Base-by-base conservation (phyloP, 495 filamentous ascomycete species). In the Podospora conica region DNA sequence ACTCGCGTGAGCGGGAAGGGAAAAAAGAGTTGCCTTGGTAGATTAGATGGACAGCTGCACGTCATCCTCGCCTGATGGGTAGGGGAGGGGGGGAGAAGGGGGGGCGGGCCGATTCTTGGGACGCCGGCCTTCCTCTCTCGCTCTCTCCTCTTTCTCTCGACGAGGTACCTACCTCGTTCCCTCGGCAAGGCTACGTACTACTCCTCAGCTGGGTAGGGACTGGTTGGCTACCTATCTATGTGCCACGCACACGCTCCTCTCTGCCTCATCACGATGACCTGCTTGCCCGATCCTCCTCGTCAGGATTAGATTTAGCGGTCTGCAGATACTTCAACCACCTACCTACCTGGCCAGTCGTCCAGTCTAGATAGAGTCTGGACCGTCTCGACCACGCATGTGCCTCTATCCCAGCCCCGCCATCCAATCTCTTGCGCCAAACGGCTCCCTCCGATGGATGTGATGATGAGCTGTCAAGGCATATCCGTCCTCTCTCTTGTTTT, bases 401-500 rank as follows among this genome's bases (percentile, higher is more conserved):
- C n/a, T n/a, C 29, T 11, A 33, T 33, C 29, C 29, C 21, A 5
- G 27, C 10, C 22, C 59, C 48, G 59, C 53, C 54, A 58, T 22
- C 61, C 60, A 69, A 63, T 55, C 25, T 65, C 53, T 58, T 20
- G 5, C n/a, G n/a, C n/a, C n/a, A n/a, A n/a, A n/a, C n/a, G n/a
- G n/a, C n/a, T n/a, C n/a, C 53, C 18, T 53, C 10, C 53, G 25
- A 29, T 21, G n/a, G 55, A 25, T 33, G 29, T 2, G 27, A 28
- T 66, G 68, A 64, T 65, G 66, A 68, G 68, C 61, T 70, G 68
- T 70, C 68, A 70, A 63, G 40, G 29, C 10, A 11, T 10, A 10
- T 31, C 29, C 10, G 29, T 31, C 29, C 29, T 5, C 3, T 5
- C 31, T 33, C 31, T 3, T 15, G 12, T 11, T 1, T 40, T 18